These are phyloP conservation scores for Ochetophila trinervis DNA, from an alignment of 306 rosid species.

Conservation along the genomic window DNA sequence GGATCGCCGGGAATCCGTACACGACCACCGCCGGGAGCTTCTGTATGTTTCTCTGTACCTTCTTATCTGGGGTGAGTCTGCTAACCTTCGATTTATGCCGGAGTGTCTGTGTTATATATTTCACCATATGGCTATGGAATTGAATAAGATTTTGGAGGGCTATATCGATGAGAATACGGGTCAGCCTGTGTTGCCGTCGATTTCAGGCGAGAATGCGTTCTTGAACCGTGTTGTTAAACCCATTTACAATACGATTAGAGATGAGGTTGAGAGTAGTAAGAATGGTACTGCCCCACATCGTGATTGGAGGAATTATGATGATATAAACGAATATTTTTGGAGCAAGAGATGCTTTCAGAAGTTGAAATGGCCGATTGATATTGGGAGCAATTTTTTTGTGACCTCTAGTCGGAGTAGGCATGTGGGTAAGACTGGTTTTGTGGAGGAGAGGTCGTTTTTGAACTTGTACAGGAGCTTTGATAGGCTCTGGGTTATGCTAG, in stretches of 20 bases:
- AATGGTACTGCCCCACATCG: constrained; percentile 84
- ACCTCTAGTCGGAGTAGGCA: constrained; percentile 49
- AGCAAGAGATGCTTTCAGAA: constrained; percentile 82
- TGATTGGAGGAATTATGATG: constrained; percentile 92
- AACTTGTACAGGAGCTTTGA: constrained; percentile 84
- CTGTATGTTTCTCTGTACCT: constrained; percentile 77
- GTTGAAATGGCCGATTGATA: constrained; percentile 82
- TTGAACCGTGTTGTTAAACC: constrained; percentile 72
- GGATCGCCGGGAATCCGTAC: constrained; percentile 32
- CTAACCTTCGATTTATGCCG: constrained; percentile 74
- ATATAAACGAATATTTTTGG: constrained; percentile 92
- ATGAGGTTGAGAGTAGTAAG: constrained; percentile 75
- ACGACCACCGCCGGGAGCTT: constrained; percentile 76
- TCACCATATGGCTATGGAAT: constrained; percentile 81
- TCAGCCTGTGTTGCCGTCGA: constrained; percentile 72
- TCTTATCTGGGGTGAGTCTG: constrained; percentile 94
- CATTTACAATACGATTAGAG: constrained; percentile 65
- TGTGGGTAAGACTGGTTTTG: constrained; percentile 96
- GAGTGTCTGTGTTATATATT: constrained; percentile 84
- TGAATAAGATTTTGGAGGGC: constrained; percentile 77
- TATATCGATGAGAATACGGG: constrained; percentile 87
- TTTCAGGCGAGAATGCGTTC: constrained; percentile 75
- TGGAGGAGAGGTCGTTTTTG: constrained; percentile 94
- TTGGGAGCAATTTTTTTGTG: constrained; percentile 73
- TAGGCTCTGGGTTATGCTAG: constrained; percentile 82